Base-by-base conservation (phyloP, 2,329 filamentous ascomycete genomes). In the Diaporthe citri region DNA sequence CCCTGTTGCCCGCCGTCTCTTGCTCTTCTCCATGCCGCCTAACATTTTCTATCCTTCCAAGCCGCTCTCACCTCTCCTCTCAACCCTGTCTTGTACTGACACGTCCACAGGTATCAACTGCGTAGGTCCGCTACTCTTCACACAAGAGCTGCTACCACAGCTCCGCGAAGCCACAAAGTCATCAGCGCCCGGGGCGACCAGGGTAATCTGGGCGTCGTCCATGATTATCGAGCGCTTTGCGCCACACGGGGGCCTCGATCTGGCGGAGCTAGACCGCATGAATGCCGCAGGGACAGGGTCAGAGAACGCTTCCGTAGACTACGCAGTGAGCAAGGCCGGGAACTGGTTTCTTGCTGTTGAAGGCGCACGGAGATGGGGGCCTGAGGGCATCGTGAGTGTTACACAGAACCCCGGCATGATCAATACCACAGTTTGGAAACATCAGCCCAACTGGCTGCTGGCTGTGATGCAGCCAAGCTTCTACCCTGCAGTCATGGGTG, bases 111-210 rank as follows among this genome's bases (percentile, higher is more conserved):
- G 82, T 10, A 78, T 81, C 51, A 81, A 85, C 60, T 84, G 81
- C 71, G 78, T 84, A 46, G 83, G 78, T 0, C 80, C 82, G 0
- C 76, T 84, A 36, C 77, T 84, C 13, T 78, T 86, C 75, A 82
- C 83, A 0, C 78, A 80, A 52, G 77, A 83, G 1, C 81, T 86
- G 2, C 46, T 82, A 22, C 81, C 83, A 22, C 80, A 80, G 25
- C 80, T 86, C 17, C 80, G 78, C 12, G 79, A 78, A 10, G 81
- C 84, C 1, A 79, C 76, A 7, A 69, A 60, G 17, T 60, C 20
- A 48, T 74, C 39, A 48, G 75, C 22, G 8, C 77, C 10, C 15
- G 81, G 80, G 17, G 72, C 77, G 6, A 80, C 81, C 25, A 79
- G 79, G 72, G 79, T 84, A 4, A 74, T 84, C 36, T 84, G 82